Base-by-base conservation (phyloP, 331 rosid species). In the Arachis monticola region DNA sequence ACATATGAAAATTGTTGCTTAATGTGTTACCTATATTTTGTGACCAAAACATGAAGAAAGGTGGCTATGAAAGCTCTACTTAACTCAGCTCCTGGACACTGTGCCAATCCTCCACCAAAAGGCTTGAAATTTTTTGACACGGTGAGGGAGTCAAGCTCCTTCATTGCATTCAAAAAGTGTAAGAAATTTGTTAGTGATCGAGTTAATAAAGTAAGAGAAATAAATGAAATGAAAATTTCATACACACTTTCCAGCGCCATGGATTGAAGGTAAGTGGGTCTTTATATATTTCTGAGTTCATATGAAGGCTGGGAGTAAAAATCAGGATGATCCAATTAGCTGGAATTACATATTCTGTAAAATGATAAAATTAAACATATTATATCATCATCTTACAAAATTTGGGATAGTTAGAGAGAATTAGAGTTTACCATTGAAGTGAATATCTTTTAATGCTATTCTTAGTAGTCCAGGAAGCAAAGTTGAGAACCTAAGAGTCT, bases 31-130 rank as follows among this genome's bases (percentile, higher is more conserved):
- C 79, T 53, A 46, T 75, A 75, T 40, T 14, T 63, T 7, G 79
- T 75, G 67, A 53, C 66, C 73, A 75, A 46, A 35, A 75, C 67
- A 75, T 75, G 79, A 4, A 65, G 59, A 3, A 75, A 75, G 40
- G 40, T 75, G 41, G 73, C 58, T 14, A 9, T 10, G 59, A 66
- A 65, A 41, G 50, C 64, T 13, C 48, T 67, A n/a, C 31, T 7
- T 11, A 77, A 69, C 67, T 81, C 87, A 2, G 85, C 82, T 27
- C 88, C 88, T 0, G 76, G 84, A 70, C 91, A 82, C 64, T 87
- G 90, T 64, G 85, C 70, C 8, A 13, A 6, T 77, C 88, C 88
- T 67, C 84, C 88, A 5, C 88, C 88, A 42, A 87, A 87, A 6
- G 88, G 87, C 78, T 57, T 80, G 78, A 87, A 82, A 64, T 75